phyloP scores from a whole-genome alignment of 2,329 filamentous ascomycete species.

The Catunica adiposa region DNA sequence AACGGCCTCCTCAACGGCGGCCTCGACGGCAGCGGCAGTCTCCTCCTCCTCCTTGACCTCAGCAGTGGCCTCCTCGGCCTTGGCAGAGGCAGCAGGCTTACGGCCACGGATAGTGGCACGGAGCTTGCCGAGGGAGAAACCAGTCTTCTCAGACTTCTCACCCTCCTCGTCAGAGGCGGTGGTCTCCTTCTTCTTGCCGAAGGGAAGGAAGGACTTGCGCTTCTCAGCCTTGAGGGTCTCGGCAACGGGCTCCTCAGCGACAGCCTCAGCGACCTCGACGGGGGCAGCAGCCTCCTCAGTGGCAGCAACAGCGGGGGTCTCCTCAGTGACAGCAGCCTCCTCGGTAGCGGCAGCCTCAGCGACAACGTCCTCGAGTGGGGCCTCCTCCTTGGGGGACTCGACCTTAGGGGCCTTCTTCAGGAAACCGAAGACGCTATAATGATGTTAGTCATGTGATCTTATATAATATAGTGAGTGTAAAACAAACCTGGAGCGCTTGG shows the following conservation, averaged over 20 bases:
- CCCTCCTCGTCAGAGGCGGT: conserved; percentile 43
- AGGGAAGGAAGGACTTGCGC: conserved; percentile 64
- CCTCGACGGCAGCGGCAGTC: conserved; percentile 18
- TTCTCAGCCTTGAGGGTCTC: conserved; percentile 56
- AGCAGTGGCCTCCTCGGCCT: conserved; percentile 21
- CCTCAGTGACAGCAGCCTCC: conserved; percentile 40
- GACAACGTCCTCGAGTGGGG: conserved; percentile 30
- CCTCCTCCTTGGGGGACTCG: conserved; percentile 29
- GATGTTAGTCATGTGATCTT: conserved; percentile 14
- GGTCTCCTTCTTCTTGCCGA: conserved; percentile 59
- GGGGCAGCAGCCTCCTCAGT: conserved; percentile 25
- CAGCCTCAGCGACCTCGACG: conserved; percentile 25
- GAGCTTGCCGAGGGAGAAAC: conserved; percentile 39
- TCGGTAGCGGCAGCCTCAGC: conserved; percentile 33
- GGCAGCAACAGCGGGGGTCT: conserved; percentile 32
- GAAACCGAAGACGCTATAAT: conserved; percentile 35
- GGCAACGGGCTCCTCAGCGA: conserved; percentile 37
- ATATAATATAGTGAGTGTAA: neutral
- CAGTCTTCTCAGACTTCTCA: conserved; percentile 37
- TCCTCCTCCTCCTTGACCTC: conserved; percentile 18
- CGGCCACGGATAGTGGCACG: conserved; percentile 36
- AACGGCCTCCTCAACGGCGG: conserved; percentile 24
- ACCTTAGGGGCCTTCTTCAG: conserved; percentile 43
- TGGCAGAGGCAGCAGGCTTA: conserved; percentile 21
- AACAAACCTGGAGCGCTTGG: conserved; percentile 32